These are phyloP conservation scores for Botrytis pseudocinerea DNA, from an alignment of 2,329 filamentous ascomycete species.

Conservation along the genomic window DNA sequence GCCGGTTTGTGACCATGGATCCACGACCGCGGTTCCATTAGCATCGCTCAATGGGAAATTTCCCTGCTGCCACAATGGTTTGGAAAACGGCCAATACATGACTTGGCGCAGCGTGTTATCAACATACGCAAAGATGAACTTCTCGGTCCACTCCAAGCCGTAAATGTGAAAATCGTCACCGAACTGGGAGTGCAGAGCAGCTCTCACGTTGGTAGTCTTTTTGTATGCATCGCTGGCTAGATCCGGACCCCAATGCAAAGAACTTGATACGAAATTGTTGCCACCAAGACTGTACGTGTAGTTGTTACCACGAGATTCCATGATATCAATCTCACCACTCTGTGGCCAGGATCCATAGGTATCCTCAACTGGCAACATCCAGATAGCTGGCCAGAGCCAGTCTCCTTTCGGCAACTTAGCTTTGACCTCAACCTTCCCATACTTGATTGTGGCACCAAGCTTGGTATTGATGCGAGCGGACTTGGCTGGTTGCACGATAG, in stretches of 20 bases:
- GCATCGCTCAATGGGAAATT: slow-evolving; percentile 62
- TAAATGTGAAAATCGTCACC: slow-evolving; percentile 70
- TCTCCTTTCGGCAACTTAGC: slow-evolving; percentile 76
- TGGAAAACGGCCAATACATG: slow-evolving; percentile 72
- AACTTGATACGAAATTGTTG: slow-evolving; percentile 76
- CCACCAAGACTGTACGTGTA: slow-evolving; percentile 73
- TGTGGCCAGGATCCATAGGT: slow-evolving; percentile 76
- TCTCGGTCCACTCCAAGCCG: slow-evolving; percentile 85
- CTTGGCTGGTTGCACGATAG: slow-evolving; percentile 73
- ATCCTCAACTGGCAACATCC: slow-evolving; percentile 76
- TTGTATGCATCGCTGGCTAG: slow-evolving; percentile 74
- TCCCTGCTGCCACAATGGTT: slow-evolving; percentile 67
- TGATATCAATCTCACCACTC: slow-evolving; percentile 82
- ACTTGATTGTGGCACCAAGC: slow-evolving; percentile 71
- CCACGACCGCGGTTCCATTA: slow-evolving; percentile 65
- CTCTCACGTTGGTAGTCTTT: slow-evolving; percentile 76
- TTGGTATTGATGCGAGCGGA: slow-evolving; percentile 79
- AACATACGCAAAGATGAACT: slow-evolving; percentile 85
- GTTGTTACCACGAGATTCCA: slow-evolving; percentile 81
- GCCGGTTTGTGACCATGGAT: slow-evolving; percentile 65
- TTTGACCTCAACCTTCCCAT: slow-evolving; percentile 76
- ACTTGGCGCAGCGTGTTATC: slow-evolving; percentile 79
- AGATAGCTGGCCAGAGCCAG: slow-evolving; percentile 92
- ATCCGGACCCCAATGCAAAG: slow-evolving; percentile 81
- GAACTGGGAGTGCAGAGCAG: slow-evolving; percentile 74